phyloP scores from a whole-genome alignment of 1,139 yeast species.

The Wickerhamomyces sp. region DNA sequence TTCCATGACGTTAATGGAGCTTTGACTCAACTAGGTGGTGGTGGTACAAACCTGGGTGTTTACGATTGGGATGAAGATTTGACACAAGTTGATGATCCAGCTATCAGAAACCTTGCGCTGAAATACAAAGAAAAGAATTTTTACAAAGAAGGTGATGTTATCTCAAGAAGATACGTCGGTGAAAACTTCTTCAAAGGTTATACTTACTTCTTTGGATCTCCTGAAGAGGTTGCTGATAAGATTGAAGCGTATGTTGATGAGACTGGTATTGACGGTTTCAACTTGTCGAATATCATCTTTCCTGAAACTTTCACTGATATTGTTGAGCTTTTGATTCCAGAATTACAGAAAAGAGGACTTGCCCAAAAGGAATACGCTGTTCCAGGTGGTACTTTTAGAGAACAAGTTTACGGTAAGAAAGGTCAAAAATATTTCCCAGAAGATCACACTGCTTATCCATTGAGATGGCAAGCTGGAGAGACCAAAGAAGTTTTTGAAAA shows the following conservation, averaged over 20 bases:
- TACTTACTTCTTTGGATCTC: slow-evolving; percentile 14
- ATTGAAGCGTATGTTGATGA: slow-evolving; percentile 29
- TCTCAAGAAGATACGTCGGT: slow-evolving; percentile 7
- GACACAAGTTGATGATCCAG: slow-evolving; percentile 13
- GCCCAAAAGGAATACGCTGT: slow-evolving; percentile 29
- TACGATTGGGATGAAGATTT: slow-evolving; percentile 28
- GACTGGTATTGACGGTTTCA: slow-evolving; percentile 33
- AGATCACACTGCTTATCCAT: slow-evolving; percentile 12
- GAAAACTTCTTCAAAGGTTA: too few species aligned
- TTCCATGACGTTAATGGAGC: slow-evolving; percentile 36
- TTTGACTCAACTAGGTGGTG: slow-evolving; percentile 32
- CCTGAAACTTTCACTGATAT: slow-evolving; percentile 31
- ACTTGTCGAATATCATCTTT: slow-evolving; percentile 23
- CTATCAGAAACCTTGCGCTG: slow-evolving; percentile 24
- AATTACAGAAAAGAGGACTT: slow-evolving; percentile 28
- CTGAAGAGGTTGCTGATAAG: slow-evolving; percentile 28
- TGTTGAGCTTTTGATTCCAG: slow-evolving; percentile 30
- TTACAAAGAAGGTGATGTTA: slow-evolving; percentile 12
- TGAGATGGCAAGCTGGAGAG: slow-evolving; percentile 12
- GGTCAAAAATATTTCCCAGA: slow-evolving; percentile 12
- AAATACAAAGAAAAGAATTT: slow-evolving; percentile 3
- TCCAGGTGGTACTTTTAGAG: slow-evolving; percentile 18
- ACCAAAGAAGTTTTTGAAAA: slow-evolving; percentile 4
- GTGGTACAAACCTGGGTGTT: slow-evolving; percentile 24
- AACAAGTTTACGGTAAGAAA: slow-evolving; percentile 9